These are phyloP conservation scores for Eutrema yunnanense DNA, from an alignment of 345 rosid species.

Conservation along the genomic window DNA sequence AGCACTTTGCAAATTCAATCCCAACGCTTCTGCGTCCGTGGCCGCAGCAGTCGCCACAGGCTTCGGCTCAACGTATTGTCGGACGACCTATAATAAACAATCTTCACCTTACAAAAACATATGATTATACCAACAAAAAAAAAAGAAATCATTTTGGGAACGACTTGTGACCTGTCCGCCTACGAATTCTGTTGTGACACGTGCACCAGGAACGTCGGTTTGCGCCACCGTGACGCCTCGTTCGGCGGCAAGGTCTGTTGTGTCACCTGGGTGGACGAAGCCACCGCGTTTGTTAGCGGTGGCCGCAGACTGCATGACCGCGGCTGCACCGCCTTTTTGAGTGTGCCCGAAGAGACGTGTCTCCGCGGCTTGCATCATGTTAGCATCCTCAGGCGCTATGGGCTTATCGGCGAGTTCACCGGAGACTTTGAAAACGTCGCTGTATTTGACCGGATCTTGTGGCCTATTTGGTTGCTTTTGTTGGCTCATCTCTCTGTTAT, in stretches of 20 bases:
- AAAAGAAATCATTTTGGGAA: not conserved
- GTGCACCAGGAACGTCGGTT: conserved; percentile 43
- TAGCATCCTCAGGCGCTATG: conserved; percentile 60
- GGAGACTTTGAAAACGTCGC: conserved; percentile 47
- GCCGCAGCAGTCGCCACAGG: conserved; percentile 25
- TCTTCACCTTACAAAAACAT: not conserved
- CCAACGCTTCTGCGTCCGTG: conserved; percentile 8
- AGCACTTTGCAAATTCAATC: conserved; percentile 25
- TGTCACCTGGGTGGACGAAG: conserved; percentile 38
- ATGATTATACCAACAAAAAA: no score
- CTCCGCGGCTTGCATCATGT: conserved; percentile 73
- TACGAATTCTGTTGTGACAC: conserved; percentile 52
- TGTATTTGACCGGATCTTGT: conserved; percentile 48
- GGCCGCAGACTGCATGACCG: conserved; percentile 63
- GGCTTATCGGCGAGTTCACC: conserved; percentile 49
- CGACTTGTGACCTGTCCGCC: conserved; percentile 48
- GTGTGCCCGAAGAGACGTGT: conserved; percentile 52
- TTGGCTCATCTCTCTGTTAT: conserved; percentile 49
- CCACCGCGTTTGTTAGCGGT: conserved; percentile 47
- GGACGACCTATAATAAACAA: conserved; percentile 35
- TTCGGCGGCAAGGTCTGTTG: conserved; percentile 31
- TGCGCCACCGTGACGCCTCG: conserved; percentile 55
- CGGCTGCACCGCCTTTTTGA: conserved; percentile 57
- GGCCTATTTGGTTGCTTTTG: conserved; percentile 54
- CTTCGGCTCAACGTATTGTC: conserved; percentile 42